Evolutionary conservation across 352 stramenopile genomes (phyloP), one percentile per base, ranked within the genome.

Genomic region (Globisporangium radiosum): DNA sequence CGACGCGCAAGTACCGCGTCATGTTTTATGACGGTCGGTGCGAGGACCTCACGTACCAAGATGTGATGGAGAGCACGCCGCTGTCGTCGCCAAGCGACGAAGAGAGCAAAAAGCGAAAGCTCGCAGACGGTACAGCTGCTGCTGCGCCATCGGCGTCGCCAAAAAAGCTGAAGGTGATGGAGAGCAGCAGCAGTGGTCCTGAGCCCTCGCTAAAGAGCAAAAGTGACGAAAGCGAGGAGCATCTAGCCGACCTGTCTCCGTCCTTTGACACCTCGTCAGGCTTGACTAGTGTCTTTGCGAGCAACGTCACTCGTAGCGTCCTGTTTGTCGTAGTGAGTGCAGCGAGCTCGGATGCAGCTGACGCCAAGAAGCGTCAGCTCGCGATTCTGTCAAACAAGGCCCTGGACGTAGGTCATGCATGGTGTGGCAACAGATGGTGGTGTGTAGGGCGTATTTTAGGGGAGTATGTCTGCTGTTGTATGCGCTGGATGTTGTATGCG

Each of bases 1-100:
- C 81, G 3, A 92, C 77, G 15, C 79, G 80, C 38, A 92, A 78
- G 72, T 92, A 85, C 54, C 77, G 81, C 8, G 72, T 92, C 9
- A 70, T 92, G 47, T 88, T 83, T 45, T 66, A 63, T 15, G 75
- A 87, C 50, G 75, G 81, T 2, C 68, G 65, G 17, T 84, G 70
- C 17, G 71, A 68, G 25, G 81, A 92, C 60, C 69, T 90, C 52
- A 70, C 74, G 48, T 87, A 87, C 47, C 54, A 79, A 15, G 59
- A 92, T 59, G 75, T 88, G 38, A 64, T 83, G 5, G 69, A 83
- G n/a, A 88, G 70, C 57, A 77, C 87, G 44, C 74, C 77, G 11
- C 60, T 74, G 50, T 66, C 63, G 13, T 69, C 71, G 7, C 63
- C 61, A 4, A 69, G 62, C 37, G n/a, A 67, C 2, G 55, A 43